Conservation (phyloP, 2,329 filamentous ascomycete species). For the Fusarium euwallaceae region DNA sequence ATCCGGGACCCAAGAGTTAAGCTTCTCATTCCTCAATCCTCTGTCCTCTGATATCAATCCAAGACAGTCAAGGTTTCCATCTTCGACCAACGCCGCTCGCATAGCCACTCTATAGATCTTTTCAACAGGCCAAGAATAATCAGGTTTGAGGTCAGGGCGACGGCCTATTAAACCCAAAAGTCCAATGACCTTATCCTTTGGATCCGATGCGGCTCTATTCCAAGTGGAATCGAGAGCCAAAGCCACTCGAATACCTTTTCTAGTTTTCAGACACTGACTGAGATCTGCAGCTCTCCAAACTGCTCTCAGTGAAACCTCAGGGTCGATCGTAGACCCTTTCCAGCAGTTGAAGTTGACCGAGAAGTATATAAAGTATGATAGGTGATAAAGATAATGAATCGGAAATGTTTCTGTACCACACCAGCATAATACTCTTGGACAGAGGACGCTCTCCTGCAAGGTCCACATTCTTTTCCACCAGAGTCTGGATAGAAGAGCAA, state of each 20-base stretch:
- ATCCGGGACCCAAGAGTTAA: constrained; percentile 11
- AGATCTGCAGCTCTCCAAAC: constrained; percentile 1
- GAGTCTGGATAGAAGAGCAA: not conserved
- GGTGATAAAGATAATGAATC: constrained; percentile 5
- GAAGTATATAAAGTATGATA: constrained; percentile 13
- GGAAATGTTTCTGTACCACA: not conserved
- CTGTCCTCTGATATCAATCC: constrained; percentile 9
- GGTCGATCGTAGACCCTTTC: not conserved
- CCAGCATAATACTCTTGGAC: constrained; percentile 13
- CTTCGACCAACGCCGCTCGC: constrained; percentile 4
- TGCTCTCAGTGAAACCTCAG: not conserved
- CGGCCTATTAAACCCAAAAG: not conserved
- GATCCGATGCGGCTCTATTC: constrained; percentile 8
- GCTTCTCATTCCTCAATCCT: not conserved
- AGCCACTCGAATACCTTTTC: not conserved
- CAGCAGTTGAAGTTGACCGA: not conserved
- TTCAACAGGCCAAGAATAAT: constrained; percentile 20
- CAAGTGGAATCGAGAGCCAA: constrained; percentile 13
- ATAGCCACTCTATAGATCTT: constrained; percentile 14
- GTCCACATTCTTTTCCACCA: constrained; percentile 28
- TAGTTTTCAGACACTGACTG: not conserved
- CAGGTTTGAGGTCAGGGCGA: not conserved
- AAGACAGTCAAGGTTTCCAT: constrained; percentile 9
- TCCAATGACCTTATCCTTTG: constrained; percentile 10
- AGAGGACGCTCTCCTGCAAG: constrained; percentile 14